Evolutionary conservation across 306 rosid genomes (phyloP).

Genomic region (Psophocarpus tetragonolobus): DNA sequence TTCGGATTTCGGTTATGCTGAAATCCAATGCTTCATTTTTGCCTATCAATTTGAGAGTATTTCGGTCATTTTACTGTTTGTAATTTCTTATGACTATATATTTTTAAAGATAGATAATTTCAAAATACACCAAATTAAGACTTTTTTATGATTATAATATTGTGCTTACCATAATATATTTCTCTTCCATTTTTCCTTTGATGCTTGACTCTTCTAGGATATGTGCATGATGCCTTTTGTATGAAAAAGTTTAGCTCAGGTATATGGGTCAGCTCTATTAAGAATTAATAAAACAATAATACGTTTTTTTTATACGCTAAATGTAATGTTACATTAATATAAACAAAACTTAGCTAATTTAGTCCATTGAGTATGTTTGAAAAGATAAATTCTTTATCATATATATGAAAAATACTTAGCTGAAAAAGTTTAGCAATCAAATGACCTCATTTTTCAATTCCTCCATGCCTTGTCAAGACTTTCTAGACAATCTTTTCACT

Average conservation of each 20-base stretch:
- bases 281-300: not conserved
- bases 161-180: not conserved
- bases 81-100: no score
- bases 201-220: not conserved
- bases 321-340: not conserved
- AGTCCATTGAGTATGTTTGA: no score
- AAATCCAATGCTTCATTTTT: no score
- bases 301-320: not conserved
- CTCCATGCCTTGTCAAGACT: constrained; percentile 66
- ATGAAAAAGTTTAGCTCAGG: not conserved
- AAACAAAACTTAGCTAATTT: not conserved
- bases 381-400: no score
- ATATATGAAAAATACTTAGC: no score
- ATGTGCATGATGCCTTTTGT: not conserved
- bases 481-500: constrained; percentile 58
- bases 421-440: constrained; percentile 57
- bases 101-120: not conserved
- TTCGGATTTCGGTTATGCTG: no score
- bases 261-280: not conserved
- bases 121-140: not conserved
- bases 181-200: not conserved
- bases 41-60: no score
- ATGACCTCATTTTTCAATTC: constrained; percentile 68
- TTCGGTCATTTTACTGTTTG: no score
- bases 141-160: not conserved